These are phyloP conservation scores for Torulaspora delbrueckii DNA, from an alignment of 805 yeast species.

Conservation along the genomic window DNA sequence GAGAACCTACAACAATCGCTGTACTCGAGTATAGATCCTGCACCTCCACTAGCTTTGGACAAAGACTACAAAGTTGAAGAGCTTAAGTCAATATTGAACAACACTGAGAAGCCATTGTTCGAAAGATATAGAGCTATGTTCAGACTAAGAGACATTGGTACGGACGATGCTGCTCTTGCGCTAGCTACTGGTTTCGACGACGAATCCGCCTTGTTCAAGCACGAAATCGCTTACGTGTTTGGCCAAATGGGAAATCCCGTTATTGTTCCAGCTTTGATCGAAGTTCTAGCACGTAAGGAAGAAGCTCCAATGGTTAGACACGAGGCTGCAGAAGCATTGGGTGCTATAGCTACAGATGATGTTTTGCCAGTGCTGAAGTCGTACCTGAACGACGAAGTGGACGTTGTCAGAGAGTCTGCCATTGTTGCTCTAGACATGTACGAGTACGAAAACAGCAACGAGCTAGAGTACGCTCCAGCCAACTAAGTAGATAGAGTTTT, in stretches of 20 bases:
- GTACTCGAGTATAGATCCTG: slow-evolving; percentile 91
- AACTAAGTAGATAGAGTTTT: not conserved
- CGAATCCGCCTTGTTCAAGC: slow-evolving; percentile 89
- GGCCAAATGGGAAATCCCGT: slow-evolving; percentile 95
- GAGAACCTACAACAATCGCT: slow-evolving; percentile 73
- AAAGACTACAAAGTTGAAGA: slow-evolving; percentile 57
- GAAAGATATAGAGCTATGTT: slow-evolving; percentile 98
- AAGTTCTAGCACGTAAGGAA: slow-evolving; percentile 65
- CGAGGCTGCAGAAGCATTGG: slow-evolving; percentile 98
- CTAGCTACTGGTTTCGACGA: slow-evolving; percentile 86
- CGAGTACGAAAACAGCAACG: slow-evolving; percentile 84
- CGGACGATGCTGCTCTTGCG: slow-evolving; percentile 89
- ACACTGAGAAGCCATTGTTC: slow-evolving; percentile 73
- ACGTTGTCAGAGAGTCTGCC: slow-evolving; percentile 94
- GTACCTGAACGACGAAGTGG: slow-evolving; percentile 74
- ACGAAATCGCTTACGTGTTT: slow-evolving; percentile 96
- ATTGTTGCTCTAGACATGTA: slow-evolving; percentile 97
- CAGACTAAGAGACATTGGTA: slow-evolving; percentile 90
- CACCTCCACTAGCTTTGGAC: slow-evolving; percentile 86
- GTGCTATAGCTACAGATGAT: slow-evolving; percentile 93
- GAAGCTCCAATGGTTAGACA: slow-evolving; percentile 99
- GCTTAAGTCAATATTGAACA: slow-evolving; percentile 64
- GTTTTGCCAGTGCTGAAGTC: slow-evolving; percentile 82
- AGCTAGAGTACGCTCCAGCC: slow-evolving; percentile 62
- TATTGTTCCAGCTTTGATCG: slow-evolving; percentile 79